Percentiles rank a stretch among this genome's conserved stretches.
Evolutionary conservation across 352 stramenopile species (phyloP).

Genomic region (Globisporangium radiosum): DNA sequence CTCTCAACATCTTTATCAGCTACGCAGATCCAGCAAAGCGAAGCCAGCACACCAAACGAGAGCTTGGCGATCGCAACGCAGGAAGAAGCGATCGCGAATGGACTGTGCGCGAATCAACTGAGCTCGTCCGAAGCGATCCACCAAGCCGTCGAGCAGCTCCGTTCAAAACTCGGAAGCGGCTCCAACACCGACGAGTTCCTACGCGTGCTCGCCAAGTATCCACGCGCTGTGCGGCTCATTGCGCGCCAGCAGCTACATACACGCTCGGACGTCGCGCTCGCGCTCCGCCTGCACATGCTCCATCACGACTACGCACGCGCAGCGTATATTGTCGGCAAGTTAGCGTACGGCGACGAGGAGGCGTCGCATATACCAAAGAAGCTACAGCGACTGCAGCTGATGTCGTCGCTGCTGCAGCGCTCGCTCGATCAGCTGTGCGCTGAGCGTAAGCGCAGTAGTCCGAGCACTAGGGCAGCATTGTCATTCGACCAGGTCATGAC

Average conservation of each 20-base stretch:
- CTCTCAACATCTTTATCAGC: too few relatives aligned
- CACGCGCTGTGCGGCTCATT: slow-evolving; percentile 33
- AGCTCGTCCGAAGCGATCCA: slow-evolving; percentile 42
- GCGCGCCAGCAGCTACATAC: slow-evolving; percentile 32
- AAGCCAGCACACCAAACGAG: neutral
- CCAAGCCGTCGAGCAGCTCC: slow-evolving; percentile 30
- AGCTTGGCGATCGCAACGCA: slow-evolving; percentile 2
- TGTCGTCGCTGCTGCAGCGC: slow-evolving; percentile 22
- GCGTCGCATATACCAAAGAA: slow-evolving; percentile 29
- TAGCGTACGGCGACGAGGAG: slow-evolving; percentile 36
- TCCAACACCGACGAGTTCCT: slow-evolving; percentile 25
- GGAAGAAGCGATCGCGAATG: slow-evolving; percentile 43
- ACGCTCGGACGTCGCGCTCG: slow-evolving; percentile 19
- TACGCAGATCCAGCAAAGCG: neutral
- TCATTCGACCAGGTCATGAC: slow-evolving; percentile 51
- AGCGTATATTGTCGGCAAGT: slow-evolving; percentile 28
- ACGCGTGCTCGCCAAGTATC: slow-evolving; percentile 33
- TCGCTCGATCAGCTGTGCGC: neutral
- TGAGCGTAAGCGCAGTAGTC: neutral
- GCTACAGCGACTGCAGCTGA: slow-evolving; percentile 28
- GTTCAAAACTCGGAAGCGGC: slow-evolving; percentile 10
- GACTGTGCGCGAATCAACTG: slow-evolving; percentile 31
- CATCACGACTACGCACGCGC: slow-evolving; percentile 24
- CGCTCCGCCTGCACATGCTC: slow-evolving; percentile 24
- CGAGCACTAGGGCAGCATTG: neutral